Evolutionary conservation across 2,329 filamentous ascomycete genomes (phyloP).

Genomic region (Colletotrichum costaricense): DNA sequence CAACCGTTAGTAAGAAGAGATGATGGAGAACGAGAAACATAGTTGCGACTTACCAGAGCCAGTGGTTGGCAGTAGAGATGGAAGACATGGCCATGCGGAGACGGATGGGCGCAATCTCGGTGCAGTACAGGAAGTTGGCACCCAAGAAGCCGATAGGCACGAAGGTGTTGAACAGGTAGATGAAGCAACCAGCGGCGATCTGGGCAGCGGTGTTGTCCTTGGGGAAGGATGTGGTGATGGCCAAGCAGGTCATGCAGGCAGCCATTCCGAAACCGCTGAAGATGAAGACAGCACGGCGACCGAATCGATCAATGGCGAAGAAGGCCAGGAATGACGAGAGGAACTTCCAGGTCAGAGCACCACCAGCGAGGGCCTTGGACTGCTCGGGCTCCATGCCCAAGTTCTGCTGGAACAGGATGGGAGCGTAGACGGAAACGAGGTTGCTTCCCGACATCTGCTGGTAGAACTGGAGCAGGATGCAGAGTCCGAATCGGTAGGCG

Average conservation of each 20-base stretch:
- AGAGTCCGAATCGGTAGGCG: conserved; percentile 58
- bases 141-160: conserved; percentile 70
- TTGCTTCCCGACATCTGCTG: conserved; percentile 45
- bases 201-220: conserved; percentile 56
- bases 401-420: conserved; percentile 53
- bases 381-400: conserved; percentile 50
- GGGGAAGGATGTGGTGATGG: conserved; percentile 62
- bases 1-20: neutral
- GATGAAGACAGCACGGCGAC: conserved; percentile 62
- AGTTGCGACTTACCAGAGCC: conserved; percentile 50
- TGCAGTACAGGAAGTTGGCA: conserved; percentile 70
- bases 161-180: conserved; percentile 71
- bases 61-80: conserved; percentile 66
- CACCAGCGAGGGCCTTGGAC: conserved; percentile 56
- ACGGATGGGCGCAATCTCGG: conserved; percentile 65
- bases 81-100: conserved; percentile 65
- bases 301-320: conserved; percentile 62
- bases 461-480: conserved; percentile 64
- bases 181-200: conserved; percentile 64
- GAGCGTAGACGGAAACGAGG: conserved; percentile 51
- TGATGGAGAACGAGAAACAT: neutral
- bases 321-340: conserved; percentile 61
- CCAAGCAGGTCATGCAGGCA: conserved; percentile 64
- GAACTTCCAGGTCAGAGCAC: conserved; percentile 68
- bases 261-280: conserved; percentile 64